These are phyloP conservation scores for Claviceps africana DNA, from an alignment of 2,329 filamentous ascomycete genomes.

Conservation along the genomic window DNA sequence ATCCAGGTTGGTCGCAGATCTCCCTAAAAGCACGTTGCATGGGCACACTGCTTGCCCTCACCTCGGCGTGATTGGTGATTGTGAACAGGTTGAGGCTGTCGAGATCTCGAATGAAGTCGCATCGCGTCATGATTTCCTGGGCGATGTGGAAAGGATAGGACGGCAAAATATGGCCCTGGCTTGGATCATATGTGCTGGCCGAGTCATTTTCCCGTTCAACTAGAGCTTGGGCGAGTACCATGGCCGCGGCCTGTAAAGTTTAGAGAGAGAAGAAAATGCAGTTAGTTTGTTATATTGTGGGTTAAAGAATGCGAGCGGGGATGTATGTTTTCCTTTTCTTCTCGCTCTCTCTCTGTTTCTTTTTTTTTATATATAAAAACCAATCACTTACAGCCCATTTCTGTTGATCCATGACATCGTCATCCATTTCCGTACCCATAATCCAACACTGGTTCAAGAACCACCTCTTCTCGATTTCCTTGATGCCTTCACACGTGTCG, in stretches of 20 bases:
- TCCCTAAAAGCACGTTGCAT: constrained; percentile 89
- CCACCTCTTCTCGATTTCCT: constrained; percentile 58
- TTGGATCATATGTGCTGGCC: constrained; percentile 51
- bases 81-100: constrained; percentile 93
- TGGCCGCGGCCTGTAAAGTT: constrained; percentile 57
- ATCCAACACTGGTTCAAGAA: constrained; percentile 66
- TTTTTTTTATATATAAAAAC: no score
- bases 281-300: not conserved
- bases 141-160: constrained; percentile 70
- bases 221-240: constrained; percentile 81
- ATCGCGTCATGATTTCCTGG: constrained; percentile 85
- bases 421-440: constrained; percentile 64
- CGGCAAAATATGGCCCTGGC: constrained; percentile 61
- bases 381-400: constrained; percentile 81
- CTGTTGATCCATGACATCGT: constrained; percentile 96
- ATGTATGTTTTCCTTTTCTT: no score
- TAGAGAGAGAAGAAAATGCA: not conserved
- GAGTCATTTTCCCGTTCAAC: constrained; percentile 65
- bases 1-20: constrained; percentile 64
- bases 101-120: constrained; percentile 85
- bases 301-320: not conserved
- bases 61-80: constrained; percentile 74
- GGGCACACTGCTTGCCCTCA: constrained; percentile 84
- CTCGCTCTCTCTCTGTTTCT: no score
- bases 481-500: constrained; percentile 59